Evolutionary conservation across 208 protist species (phyloP), one percentile per base, ranked within the genome.

Genomic region (Leptomonas pyrrhocoris): DNA sequence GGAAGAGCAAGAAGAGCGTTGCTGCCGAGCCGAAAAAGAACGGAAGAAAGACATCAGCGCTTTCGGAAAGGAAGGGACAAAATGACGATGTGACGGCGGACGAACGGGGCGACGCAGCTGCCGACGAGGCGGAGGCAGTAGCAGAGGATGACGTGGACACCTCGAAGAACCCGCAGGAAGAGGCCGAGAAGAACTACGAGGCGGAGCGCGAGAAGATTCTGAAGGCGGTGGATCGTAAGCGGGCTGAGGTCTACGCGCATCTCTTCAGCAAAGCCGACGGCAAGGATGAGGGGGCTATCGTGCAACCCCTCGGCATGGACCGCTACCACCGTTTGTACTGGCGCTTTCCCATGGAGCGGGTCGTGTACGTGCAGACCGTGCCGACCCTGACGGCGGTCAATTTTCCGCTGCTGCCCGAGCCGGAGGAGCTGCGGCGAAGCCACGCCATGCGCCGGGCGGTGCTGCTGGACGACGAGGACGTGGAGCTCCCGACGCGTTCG

Each of bases 281-380:
- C 30, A 45, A 77, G 7, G 84, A 90, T 50, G 57, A 82, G 46
- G 92, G 88, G 12, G 66, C 76, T 16, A 53, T 90, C 36, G 79
- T 97, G 31, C 66, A 77, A 31, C 90, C 93, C 3, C 70, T 97
- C 25, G 93, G 93, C 19, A 87, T 84, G 81, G 93, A 97, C 64
- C 93, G 93, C 38, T 95, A 92, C 67, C 73, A 79, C 7, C 88
- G 93, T 19, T 63, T 97, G 21, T 97, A 93, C 79, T 97, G 93
- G 90, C 83, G 87, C 9, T 92, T 97, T 54, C 93, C 93, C 15
- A 67, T 94, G 40, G 82, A 93, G 48, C 74, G 83, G 1, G 58
- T 70, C 45, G 64, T 97, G 16, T 60, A 74, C 31, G 93, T 97
- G 36, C 93, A 97, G 56, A 80, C 79, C n/a, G 89, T 81, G 21